phyloP scores from a whole-genome alignment of 176 grass and related monocot genomes.

The Bonia amplexicaulis region DNA sequence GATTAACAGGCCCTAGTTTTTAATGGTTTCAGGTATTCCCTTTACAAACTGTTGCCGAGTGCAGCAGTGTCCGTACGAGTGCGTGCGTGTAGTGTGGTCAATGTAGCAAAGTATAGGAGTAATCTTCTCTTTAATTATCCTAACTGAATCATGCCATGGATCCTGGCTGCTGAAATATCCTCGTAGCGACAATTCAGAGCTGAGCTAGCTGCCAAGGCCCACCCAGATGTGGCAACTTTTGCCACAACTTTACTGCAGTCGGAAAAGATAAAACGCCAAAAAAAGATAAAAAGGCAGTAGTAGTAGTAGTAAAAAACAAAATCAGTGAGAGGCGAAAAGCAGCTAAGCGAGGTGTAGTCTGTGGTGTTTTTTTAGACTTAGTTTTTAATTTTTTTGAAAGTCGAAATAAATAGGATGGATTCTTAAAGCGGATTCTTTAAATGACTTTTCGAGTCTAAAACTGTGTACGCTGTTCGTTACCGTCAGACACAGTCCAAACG shows the following conservation, averaged over 20 bases:
- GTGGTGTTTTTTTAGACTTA: neutral
- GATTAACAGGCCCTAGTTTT: constrained; percentile 21
- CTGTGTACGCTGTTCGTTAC: too few species aligned
- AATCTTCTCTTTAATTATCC: constrained; percentile 28
- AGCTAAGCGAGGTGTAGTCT: constrained; percentile 27
- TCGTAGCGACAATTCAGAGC: neutral
- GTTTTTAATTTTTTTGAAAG: too few species aligned
- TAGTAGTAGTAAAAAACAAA: neutral
- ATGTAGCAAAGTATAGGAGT: constrained; percentile 8
- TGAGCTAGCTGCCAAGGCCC: neutral
- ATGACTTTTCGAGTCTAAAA: too few species aligned
- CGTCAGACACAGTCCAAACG: too few species aligned
- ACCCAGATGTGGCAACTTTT: constrained; percentile 6
- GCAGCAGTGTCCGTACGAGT: neutral
- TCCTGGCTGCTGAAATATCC: neutral
- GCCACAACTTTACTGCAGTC: constrained; percentile 20
- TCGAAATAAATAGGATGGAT: too few species aligned
- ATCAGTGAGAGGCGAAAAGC: constrained; percentile 4
- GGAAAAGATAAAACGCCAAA: constrained; percentile 19
- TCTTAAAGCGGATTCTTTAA: too few species aligned
- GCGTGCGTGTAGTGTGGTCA: constrained; percentile 4
- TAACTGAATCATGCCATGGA: neutral
- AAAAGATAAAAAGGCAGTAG: constrained; percentile 17
- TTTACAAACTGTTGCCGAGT: constrained; percentile 9
- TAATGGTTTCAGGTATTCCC: constrained; percentile 31